A percentile compares a stretch with the other conserved stretches of the same genome.
Evolutionary conservation across 2,329 filamentous ascomycete genomes (phyloP).

Genomic region (Talaromyces pinophilus): DNA sequence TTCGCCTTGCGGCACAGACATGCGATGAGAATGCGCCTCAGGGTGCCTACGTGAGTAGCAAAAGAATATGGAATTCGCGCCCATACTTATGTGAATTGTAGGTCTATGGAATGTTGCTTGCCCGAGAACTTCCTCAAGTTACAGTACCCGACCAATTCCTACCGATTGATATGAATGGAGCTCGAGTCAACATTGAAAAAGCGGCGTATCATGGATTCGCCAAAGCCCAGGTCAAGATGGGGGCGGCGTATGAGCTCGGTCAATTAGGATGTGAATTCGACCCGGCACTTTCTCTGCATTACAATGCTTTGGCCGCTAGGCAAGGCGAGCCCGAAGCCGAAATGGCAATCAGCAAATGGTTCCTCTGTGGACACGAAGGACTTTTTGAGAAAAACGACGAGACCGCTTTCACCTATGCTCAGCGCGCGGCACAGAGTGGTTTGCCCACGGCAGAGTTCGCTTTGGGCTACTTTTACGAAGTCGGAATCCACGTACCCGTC

Average conservation of each 20-base stretch:
- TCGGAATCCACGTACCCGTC: constrained; percentile 86
- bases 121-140: constrained; percentile 88
- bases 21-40: constrained; percentile 97
- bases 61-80: neutral
- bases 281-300: constrained; percentile 87
- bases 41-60: constrained; percentile 69
- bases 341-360: constrained; percentile 97
- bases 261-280: constrained; percentile 94
- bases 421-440: constrained; percentile 78
- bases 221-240: constrained; percentile 97
- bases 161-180: constrained; percentile 68
- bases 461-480: constrained; percentile 95
- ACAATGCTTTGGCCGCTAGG: constrained; percentile 87
- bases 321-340: constrained; percentile 93
- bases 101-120: constrained; percentile 91
- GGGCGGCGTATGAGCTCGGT: constrained; percentile 90
- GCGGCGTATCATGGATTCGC: constrained; percentile 93
- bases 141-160: constrained; percentile 72
- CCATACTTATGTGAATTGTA: constrained; percentile 25
- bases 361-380: constrained; percentile 89
- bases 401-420: constrained; percentile 85
- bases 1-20: constrained; percentile 77
- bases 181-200: constrained; percentile 90
- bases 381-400: constrained; percentile 95
- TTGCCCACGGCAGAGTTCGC: constrained; percentile 93